phyloP scores from a whole-genome alignment of 1,284 basidiomycete genomes.

The Melanopsichium pennsylvanicum region DNA sequence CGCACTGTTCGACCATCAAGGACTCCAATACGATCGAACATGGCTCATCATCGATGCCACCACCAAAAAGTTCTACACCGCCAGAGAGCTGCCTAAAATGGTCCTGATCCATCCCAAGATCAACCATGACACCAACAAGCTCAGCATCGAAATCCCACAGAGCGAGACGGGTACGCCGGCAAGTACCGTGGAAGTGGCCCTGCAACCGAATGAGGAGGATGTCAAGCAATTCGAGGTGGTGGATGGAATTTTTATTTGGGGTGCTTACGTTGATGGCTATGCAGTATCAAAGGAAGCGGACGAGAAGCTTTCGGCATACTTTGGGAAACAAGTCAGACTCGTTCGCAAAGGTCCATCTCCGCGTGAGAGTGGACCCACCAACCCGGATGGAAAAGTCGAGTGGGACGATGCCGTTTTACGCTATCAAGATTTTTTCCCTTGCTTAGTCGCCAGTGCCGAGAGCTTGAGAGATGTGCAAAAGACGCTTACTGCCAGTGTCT shows the following conservation, averaged over 20 bases:
- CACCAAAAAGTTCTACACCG: slow-evolving; percentile 54
- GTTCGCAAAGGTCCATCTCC: slow-evolving; percentile 53
- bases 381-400: slow-evolving; percentile 35
- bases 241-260: slow-evolving; percentile 55
- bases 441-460: slow-evolving; percentile 46
- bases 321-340: slow-evolving; percentile 52
- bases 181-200: slow-evolving; percentile 25
- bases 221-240: slow-evolving; percentile 45
- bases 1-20: slow-evolving; percentile 44
- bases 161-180: slow-evolving; percentile 33
- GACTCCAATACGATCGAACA: slow-evolving; percentile 55
- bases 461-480: slow-evolving; percentile 50
- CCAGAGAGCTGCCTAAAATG: slow-evolving; percentile 58
- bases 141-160: slow-evolving; percentile 53
- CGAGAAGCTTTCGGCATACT: slow-evolving; percentile 49
- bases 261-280: slow-evolving; percentile 50
- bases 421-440: slow-evolving; percentile 56
- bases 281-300: slow-evolving; percentile 54
- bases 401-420: slow-evolving; percentile 33
- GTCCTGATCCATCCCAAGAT: slow-evolving; percentile 54
- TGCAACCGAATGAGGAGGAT: slow-evolving; percentile 39
- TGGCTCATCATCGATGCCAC: slow-evolving; percentile 60
- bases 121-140: slow-evolving; percentile 21
- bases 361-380: slow-evolving; percentile 27
- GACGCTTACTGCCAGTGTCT: slow-evolving; percentile 51